Conservation (phyloP, 1,139 yeast species). For the Taphrina deformans region DNA sequence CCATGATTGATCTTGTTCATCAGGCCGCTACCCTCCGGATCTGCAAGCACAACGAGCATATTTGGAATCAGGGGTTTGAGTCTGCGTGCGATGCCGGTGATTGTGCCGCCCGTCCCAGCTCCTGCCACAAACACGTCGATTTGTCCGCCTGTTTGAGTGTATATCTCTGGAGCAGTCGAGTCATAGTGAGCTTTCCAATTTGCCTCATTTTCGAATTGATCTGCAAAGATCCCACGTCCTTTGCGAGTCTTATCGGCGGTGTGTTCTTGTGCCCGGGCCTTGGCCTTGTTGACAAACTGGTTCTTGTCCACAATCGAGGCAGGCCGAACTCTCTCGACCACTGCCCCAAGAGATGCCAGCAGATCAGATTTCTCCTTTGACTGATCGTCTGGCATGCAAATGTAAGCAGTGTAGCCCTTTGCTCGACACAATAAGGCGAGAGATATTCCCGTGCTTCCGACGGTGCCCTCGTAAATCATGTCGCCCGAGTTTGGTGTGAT, state of each 20-base stretch:
- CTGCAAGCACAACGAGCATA: slow-evolving; percentile 63
- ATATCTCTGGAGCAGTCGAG: slow-evolving; percentile 90
- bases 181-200: slow-evolving; percentile 83
- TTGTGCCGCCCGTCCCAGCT: slow-evolving; percentile 66
- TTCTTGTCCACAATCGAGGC: slow-evolving; percentile 92
- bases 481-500: slow-evolving; percentile 27
- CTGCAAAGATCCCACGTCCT: slow-evolving; percentile 73
- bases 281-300: slow-evolving; percentile 89
- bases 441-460: slow-evolving; percentile 72
- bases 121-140: slow-evolving; percentile 82
- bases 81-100: slow-evolving; percentile 78
- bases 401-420: slow-evolving; percentile 83
- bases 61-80: slow-evolving; percentile 56
- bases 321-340: slow-evolving; percentile 84
- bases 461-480: slow-evolving; percentile 48
- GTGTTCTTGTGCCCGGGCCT: slow-evolving; percentile 59
- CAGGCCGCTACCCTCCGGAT: slow-evolving; percentile 94
- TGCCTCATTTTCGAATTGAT: slow-evolving; percentile 89
- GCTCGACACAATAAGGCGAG: slow-evolving; percentile 86
- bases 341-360: slow-evolving; percentile 74
- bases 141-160: slow-evolving; percentile 61
- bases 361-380: slow-evolving; percentile 76
- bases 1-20: slow-evolving; percentile 81
- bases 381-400: slow-evolving; percentile 94
- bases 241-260: slow-evolving; percentile 48